phyloP scores from a whole-genome alignment of 176 grass and related monocot species.

The Puccinellia tenuiflora region DNA sequence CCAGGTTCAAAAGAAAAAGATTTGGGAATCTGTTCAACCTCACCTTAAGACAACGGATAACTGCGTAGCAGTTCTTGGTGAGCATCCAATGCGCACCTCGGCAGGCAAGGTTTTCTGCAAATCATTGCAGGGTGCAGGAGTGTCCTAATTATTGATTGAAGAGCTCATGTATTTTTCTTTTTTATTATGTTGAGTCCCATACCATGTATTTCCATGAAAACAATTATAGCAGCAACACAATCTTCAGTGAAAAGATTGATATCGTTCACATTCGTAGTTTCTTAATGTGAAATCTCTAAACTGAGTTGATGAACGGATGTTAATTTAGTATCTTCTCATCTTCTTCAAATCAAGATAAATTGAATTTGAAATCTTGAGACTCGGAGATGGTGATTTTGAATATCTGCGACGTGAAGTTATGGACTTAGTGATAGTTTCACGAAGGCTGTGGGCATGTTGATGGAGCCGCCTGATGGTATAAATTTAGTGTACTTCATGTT shows the following conservation, averaged over 20 bases:
- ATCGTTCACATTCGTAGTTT: not conserved
- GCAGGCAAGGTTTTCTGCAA: slow-evolving; percentile 55
- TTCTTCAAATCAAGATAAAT: not conserved
- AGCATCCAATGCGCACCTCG: slow-evolving; percentile 52
- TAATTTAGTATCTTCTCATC: not conserved
- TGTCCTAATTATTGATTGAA: slow-evolving; percentile 54
- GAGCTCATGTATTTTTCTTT: not conserved
- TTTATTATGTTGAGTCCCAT: not conserved
- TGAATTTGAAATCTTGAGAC: not conserved
- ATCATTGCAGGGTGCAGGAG: slow-evolving; percentile 67
- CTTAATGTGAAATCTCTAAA: not conserved
- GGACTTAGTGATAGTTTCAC: not conserved
- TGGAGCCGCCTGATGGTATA: not conserved
- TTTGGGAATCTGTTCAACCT: slow-evolving; percentile 78
- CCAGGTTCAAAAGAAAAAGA: slow-evolving; percentile 85
- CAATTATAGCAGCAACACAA: not conserved
- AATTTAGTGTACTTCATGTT: too few relatives aligned
- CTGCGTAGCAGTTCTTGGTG: slow-evolving; percentile 43
- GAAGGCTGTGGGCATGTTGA: not conserved
- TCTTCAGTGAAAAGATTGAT: not conserved
- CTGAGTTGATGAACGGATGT: not conserved
- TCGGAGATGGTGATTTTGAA: not conserved
- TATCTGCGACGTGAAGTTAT: not conserved
- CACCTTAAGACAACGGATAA: slow-evolving; percentile 57
- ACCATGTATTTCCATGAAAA: slow-evolving; percentile 2